Base-by-base conservation (phyloP, 2,329 filamentous ascomycete species). In the Ophiosphaerella herpotricha region DNA sequence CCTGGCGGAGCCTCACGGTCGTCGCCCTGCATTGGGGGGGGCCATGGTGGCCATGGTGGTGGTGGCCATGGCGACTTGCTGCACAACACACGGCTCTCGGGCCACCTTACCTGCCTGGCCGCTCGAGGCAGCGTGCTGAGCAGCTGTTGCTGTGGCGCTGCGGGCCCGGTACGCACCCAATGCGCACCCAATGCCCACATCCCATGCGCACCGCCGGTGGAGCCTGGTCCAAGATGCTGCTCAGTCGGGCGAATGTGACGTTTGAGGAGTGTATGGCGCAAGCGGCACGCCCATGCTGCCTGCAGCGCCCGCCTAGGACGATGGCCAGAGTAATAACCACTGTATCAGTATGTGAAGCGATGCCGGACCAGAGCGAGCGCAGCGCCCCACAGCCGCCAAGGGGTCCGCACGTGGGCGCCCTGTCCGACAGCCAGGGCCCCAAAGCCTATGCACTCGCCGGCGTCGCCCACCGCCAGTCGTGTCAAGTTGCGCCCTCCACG, bases 391-490 rank as follows among this genome's bases (percentile, higher is more conserved):
- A 39, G 14, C 31, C 46, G 50, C 56, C 47, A 59, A 57, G 43
- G 33, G 41, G 52, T 46, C 50, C 54, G 58, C 62, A 66, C 62
- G 62, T 66, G 62, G 62, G 49, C 44, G 46, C 60, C 62, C 57
- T 63, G 62, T 38, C 33, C 32, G 16, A 9, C 3, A 11, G 7
- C 34, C 29, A 21, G 24, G 37, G 44, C 29, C 18, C 29, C 16
- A 37, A 35, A 43, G 21, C 11, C 18, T 39, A 47, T 41, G 13
- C 35, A 24, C 21, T 21, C 31, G 44, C 48, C 39, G 23, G 21
- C 37, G 7, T n/a, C 24, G 38, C 24, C 12, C 11, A 29, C 7
- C 2, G 26, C 26, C 26, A 29, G 26, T 29, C 2, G 26, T 29
- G 11, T 29, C 26, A 29, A 29, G 26, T 29, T 29, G 7, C 26